Evolutionary conservation across 176 grass and related monocot species (phyloP).

Genomic region (Guadua angustifolia): DNA sequence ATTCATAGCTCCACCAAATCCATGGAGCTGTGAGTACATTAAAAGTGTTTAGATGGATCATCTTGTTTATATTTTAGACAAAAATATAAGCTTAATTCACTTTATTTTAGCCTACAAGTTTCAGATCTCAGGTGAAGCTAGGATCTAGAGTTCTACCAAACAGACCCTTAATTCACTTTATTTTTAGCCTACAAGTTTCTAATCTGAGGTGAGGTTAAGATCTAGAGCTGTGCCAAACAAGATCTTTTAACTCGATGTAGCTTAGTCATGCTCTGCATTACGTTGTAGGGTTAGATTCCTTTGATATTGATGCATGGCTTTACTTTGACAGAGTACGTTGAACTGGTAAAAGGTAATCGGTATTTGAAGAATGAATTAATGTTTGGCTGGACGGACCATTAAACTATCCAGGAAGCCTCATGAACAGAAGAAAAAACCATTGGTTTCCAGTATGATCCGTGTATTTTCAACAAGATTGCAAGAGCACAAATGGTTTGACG

Average conservation of each 20-base stretch:
- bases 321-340: constrained; percentile 30
- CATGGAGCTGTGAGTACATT: too few relatives aligned
- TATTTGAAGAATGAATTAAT: not conserved
- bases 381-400: not conserved
- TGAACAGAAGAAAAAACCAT: not conserved
- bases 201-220: too few relatives aligned
- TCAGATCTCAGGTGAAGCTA: too few relatives aligned
- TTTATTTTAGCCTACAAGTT: too few relatives aligned
- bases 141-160: too few relatives aligned
- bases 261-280: not conserved
- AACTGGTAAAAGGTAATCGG: constrained; percentile 24
- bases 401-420: constrained; percentile 22
- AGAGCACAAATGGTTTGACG: constrained; percentile 9
- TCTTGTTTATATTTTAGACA: too few relatives aligned
- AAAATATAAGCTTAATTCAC: too few relatives aligned
- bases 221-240: too few relatives aligned
- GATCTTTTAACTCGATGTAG: not conserved
- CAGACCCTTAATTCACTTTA: too few relatives aligned
- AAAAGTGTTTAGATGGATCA: too few relatives aligned
- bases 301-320: not conserved
- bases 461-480: constrained; percentile 16
- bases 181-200: too few relatives aligned
- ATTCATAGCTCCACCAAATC: too few relatives aligned
- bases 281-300: not conserved
- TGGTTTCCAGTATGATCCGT: not conserved